Base-by-base conservation (phyloP, 441 rosid genomes). In the Populus tomentosa region DNA sequence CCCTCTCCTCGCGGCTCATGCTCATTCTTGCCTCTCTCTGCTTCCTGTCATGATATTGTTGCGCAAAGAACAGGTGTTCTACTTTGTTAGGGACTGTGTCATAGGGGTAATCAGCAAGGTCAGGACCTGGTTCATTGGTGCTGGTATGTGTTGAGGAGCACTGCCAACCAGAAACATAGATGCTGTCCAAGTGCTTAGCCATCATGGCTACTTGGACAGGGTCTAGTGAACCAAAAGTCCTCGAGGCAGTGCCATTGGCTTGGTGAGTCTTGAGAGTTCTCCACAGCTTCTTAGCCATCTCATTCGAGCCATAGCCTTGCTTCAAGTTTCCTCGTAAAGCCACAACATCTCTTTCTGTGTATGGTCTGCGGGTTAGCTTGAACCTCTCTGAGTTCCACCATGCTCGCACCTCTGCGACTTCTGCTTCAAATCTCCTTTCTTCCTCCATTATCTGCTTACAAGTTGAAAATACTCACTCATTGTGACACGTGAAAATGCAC, bases 51-150 rank as follows among this genome's bases (percentile, higher is more conserved):
- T 95, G 99, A 84, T 92, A 93, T 46, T 94, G 97, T 53, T 93
- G 99, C 10, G 97, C 97, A 10, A 90, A 92, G 80, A 92, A 93
- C 20, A 94, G 90, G 68, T 94, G 98, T 71, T 95, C 94, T 3
- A 95, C 99, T 75, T 95, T 92, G 87, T 93, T 95, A 0, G 98
- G 97, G 73, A 95, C 97, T n/a, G 98, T 95, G 80, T 95, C 97
- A 21, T 92, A 92, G 0, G 98, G 98, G 73, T 95, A 95, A 71
- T 92, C 98, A 9, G 97, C 97, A 5, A 91, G 98, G 82, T 92
- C 97, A 0, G 98, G 99, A 26, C 97, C 99, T 5, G 97, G 98
- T 77, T 91, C 98, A 14, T 92, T 93, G 76, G 97, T 91, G 74
- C 86, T 75, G 32, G 97, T 91, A 82, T 91, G 97, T n/a, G 98